Evolutionary conservation across 192 early-diverging fungal genomes (phyloP).

Genomic region (Podila epigama): DNA sequence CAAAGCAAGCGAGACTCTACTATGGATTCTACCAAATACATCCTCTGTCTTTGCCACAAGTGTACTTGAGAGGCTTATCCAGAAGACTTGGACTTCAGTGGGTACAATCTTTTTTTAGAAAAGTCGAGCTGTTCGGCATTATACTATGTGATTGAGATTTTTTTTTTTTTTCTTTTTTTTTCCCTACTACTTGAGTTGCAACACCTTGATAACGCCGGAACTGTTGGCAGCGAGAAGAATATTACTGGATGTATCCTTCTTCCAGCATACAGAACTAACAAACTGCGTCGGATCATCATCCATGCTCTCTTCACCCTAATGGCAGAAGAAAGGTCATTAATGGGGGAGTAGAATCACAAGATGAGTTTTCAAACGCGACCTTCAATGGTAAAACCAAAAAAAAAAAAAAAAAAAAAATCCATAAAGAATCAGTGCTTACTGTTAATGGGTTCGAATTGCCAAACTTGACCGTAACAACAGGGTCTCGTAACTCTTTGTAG

Average conservation of each 20-base stretch:
- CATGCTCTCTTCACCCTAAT: slow-evolving; percentile 61
- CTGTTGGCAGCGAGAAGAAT: slow-evolving; percentile 88
- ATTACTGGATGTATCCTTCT: slow-evolving; percentile 69
- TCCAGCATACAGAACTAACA: slow-evolving; percentile 95
- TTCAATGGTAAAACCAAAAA: slow-evolving; percentile 8
- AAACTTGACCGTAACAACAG: slow-evolving; percentile 80
- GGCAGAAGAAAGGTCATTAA: not conserved
- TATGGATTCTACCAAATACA: too few relatives aligned
- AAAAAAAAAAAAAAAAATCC: not conserved
- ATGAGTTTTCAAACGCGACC: too few relatives aligned
- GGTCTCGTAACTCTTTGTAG: slow-evolving; percentile 74
- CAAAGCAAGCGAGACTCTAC: too few relatives aligned
- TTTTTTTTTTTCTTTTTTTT: too few relatives aligned
- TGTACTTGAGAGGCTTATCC: too few relatives aligned
- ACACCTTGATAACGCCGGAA: slow-evolving; percentile 86
- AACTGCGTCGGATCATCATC: slow-evolving; percentile 76
- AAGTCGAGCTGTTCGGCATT: too few relatives aligned
- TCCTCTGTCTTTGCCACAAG: too few relatives aligned
- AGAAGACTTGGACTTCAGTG: too few relatives aligned
- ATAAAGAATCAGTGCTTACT: slow-evolving; percentile 51
- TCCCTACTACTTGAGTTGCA: too few relatives aligned
- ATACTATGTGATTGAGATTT: not conserved
- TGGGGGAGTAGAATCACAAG: not conserved
- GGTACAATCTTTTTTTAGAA: too few relatives aligned
- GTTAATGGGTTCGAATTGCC: slow-evolving; percentile 75